Evolutionary conservation across 768 basidiomycete species (phyloP).

Genomic region (Melanogaster broomeanus): DNA sequence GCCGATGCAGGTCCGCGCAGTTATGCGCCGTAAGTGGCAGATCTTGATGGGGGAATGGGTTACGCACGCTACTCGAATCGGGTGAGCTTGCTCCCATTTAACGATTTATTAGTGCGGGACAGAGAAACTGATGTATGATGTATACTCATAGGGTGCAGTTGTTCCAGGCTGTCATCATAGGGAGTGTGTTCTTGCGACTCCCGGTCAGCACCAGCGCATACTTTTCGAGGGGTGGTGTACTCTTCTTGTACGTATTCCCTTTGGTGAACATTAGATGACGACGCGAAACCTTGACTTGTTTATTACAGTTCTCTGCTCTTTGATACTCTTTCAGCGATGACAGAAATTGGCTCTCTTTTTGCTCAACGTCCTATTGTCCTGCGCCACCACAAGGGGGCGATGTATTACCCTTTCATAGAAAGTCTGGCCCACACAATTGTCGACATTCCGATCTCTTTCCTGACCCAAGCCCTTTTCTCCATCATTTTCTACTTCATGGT

Average conservation of each 20-base stretch:
- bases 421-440: constrained; percentile 44
- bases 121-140: constrained; percentile 1
- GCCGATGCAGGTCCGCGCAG: constrained; percentile 44
- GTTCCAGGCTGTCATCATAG: constrained; percentile 21
- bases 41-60: constrained; percentile 43
- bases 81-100: constrained; percentile 29
- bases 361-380: constrained; percentile 43
- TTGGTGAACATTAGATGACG: too few species aligned
- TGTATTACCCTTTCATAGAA: constrained; percentile 53
- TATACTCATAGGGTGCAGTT: constrained; percentile 35
- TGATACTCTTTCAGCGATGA: constrained; percentile 51
- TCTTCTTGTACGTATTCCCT: constrained; percentile 62
- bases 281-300: too few species aligned
- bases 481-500: constrained; percentile 19
- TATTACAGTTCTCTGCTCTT: constrained; percentile 50
- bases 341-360: constrained; percentile 51
- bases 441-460: constrained; percentile 43
- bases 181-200: constrained; percentile 44
- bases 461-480: constrained; percentile 11
- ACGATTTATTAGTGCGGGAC: constrained; percentile 8
- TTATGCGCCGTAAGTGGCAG: constrained; percentile 46
- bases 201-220: constrained; percentile 33
- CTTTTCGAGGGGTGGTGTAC: constrained; percentile 67
- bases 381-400: constrained; percentile 44
- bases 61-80: constrained; percentile 35